Base-by-base conservation (phyloP, 306 rosid species). In the Carpinus viminea region DNA sequence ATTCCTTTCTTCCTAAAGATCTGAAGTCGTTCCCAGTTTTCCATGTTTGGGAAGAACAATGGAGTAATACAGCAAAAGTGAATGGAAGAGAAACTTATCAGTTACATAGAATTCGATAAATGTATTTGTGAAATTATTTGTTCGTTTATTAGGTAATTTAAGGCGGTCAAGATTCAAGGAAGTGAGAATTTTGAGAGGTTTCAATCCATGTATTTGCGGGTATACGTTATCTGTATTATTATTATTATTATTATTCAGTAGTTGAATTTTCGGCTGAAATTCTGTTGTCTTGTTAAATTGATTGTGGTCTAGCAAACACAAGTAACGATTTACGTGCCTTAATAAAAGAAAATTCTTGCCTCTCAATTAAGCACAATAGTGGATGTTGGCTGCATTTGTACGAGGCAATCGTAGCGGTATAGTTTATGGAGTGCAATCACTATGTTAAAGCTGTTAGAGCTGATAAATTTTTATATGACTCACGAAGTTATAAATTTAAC, bases 1-100 rank as follows among this genome's bases (percentile, higher is more conserved):
- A n/a, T 38, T 66, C 24, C 3, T 18, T 38, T 41, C 26, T 38
- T 66, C 26, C 71, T 52, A 70, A 26, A 26, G 68, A 54, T 80
- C 70, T 64, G 34, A 38, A 56, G 13, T 55, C 60, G 55, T 73
- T 79, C 59, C 18, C 74, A 74, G 54, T 84, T 86, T 83, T 75
- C 45, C 34, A 12, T 53, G 38, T 69, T 48, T 59, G 72, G 76
- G 82, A 75, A 51, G 80, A 51, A 20, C 36, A 20, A 38, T 5
- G 62, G 28, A 48, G 47, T 61, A 3, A 36, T n/a, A 17, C 28
- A 45, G 51, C 43, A 24, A 64, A 31, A 80, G 62, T 51, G 38
- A 24, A 56, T 56, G 7, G 52, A 24, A 74, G 17, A 75, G 46
- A 31, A 8, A 55, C 43, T 31, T 26, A 9, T 6, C 9, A 16